phyloP scores from a whole-genome alignment of 108 stramenopile genomes.

The Pseudonitzschia delicatissima region DNA sequence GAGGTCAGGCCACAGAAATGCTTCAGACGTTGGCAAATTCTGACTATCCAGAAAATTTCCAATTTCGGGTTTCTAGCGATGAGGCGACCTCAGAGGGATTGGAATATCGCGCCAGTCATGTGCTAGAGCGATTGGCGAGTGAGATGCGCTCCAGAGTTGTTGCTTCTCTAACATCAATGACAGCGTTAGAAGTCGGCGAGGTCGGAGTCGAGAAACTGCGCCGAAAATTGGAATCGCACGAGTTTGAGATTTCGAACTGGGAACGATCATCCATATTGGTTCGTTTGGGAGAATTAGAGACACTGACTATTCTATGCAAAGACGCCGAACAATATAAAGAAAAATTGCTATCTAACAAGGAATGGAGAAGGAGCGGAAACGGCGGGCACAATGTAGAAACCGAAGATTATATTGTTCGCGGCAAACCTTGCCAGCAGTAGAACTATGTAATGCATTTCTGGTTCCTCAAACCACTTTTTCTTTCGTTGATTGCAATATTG shows the following conservation, averaged over 20 bases:
- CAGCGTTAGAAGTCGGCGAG: not conserved
- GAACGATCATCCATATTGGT: not conserved
- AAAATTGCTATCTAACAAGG: no score
- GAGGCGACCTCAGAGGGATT: not conserved
- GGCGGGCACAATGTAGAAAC: no score
- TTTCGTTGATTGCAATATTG: no score
- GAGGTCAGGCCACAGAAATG: not conserved
- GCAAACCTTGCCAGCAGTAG: no score
- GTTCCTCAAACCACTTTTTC: no score
- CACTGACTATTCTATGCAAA: not conserved
- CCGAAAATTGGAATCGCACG: not conserved
- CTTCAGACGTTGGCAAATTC: not conserved
- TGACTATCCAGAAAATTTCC: not conserved
- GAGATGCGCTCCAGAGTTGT: not conserved
- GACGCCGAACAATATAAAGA: not conserved
- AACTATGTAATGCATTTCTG: no score
- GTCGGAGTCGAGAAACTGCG: not conserved
- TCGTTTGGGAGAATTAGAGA: not conserved
- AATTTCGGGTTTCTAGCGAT: not conserved
- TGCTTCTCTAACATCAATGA: not conserved
- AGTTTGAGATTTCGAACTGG: not conserved
- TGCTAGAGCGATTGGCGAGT: not conserved
- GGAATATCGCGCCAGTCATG: conserved; percentile 3
- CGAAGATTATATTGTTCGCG: no score
- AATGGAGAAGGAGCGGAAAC: no score